Evolutionary conservation across 257 asterid species (phyloP), one percentile per base, ranked within the genome.

Genomic region (Primulina eburnea): DNA sequence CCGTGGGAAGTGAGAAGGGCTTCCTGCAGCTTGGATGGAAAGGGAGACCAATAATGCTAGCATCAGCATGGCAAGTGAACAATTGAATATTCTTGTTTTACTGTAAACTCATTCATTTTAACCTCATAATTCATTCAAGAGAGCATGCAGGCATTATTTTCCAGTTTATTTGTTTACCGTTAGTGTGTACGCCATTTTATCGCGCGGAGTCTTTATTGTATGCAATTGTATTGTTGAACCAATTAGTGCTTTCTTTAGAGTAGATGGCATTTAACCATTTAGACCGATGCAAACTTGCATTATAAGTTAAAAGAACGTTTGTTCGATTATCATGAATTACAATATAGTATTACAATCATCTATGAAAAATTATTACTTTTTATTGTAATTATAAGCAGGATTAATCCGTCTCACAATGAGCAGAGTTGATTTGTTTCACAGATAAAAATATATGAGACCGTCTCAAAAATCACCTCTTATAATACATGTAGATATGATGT

Each of bases 1-100:
- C 82, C 29, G 70, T 85, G 50, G 76, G 21, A 6, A 71, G 68
- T 56, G 89, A 87, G 29, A 87, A 87, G 72, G 90, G 90, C 0
- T 82, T 87, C 76, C 84, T 87, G 61, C 82, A 80, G 65, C 86
- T 87, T 26, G 90, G 94, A 67, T 85, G 94, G 94, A 87, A 82
- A 78, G 94, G 94, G 65, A 82, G 86, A 74, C 80, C 90, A 6
- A 80, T 87, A 64, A 85, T 87, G 90, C 57, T 82, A 5, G 89
- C 92, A 20, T 84, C 88, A 0, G 85, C 92, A 1, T 87, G 92
- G 89, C 78, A 77, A 61, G 77, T 69, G 18, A 64, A 81, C 66
- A 75, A 65, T 62, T 55, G 32, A 64, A 62, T 69, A 24, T 24
- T 24, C 26, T 24, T 24, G 26, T 24, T 24, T 24, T 24, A 24